Base-by-base conservation (phyloP, 129 eudicot species). In the Flaveria bidentis region DNA sequence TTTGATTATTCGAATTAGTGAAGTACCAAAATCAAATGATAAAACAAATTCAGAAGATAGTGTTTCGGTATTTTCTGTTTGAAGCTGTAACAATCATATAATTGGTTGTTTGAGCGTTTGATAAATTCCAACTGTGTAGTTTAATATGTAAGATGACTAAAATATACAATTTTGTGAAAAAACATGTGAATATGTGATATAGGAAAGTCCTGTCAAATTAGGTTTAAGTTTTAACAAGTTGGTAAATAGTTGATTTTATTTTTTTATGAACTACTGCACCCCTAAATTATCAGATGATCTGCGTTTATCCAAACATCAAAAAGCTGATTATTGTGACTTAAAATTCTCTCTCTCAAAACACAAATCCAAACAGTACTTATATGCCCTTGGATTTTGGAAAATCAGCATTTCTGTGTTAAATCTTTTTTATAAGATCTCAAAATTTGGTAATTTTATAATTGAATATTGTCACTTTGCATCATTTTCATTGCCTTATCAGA, bases 401-500 rank as follows among this genome's bases (percentile, higher is more conserved):
- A 42, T 22, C 17, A 60, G 51, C 72, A 68, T 25, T 56, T 69
- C 20, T 68, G 47, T 33, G 39, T 33, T 33, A 12, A 28, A 28
- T 16, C 1, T 9, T 22, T 11, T 28, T 15, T 76, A 36, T 0
- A 33, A 33, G 39, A 33, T 33, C 39, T 33, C 39, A 33, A 20
- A 55, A 20, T 12, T 55, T 56, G 5, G 14, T 56, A 56, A 9
- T 53, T 16, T 53, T 15, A 53, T 0, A 46, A 8, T 13, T n/a
- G n/a, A n/a, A n/a, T n/a, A n/a, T 46, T 46, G 3, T 11, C 3
- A 9, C 16, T 2, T 33, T 33, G 39, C 39, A 33, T 33, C 39
- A 33, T 33, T 33, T 33, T 33, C 0, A 33, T 33, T 33, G 39
- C 39, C 6, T 33, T 33, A 33, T 64, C 69, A 91, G 96, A 84